These are phyloP conservation scores for Asterochloris sp. DNA, from an alignment of 139 green algal species.

Conservation along the genomic window DNA sequence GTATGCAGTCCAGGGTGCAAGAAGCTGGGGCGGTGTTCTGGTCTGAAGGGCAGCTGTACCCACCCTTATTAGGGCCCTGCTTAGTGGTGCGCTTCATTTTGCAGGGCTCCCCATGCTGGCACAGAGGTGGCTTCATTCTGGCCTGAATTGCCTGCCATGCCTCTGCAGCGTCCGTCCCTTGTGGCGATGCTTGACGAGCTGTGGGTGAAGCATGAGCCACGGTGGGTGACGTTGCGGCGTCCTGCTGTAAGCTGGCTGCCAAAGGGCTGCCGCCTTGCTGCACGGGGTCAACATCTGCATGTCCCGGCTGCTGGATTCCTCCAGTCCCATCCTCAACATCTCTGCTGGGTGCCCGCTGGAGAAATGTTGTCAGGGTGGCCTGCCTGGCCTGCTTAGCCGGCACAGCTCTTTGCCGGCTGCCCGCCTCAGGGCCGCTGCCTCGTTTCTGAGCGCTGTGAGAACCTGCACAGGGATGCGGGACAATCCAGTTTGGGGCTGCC, in stretches of 20 bases:
- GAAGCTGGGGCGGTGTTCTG: not conserved
- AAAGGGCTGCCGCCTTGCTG: not conserved
- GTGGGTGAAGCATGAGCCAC: not conserved
- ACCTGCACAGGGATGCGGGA: too few species aligned
- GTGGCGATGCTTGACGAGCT: not conserved
- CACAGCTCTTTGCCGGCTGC: too few species aligned
- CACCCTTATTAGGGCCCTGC: slow-evolving; percentile 5
- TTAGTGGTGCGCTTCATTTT: slow-evolving; percentile 51
- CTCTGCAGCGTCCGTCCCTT: not conserved
- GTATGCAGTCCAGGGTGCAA: not conserved
- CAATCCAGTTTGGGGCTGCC: too few species aligned
- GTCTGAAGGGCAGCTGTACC: too few species aligned
- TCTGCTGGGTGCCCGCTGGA: too few species aligned
- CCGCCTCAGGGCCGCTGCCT: too few species aligned
- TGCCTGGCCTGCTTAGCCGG: too few species aligned
- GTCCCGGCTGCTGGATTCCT: not conserved
- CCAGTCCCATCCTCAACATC: too few species aligned
- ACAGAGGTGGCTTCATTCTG: slow-evolving; percentile 22
- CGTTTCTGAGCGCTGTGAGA: too few species aligned
- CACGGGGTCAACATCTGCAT: not conserved
- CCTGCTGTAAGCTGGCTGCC: not conserved
- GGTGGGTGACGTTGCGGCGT: not conserved
- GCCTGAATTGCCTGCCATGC: slow-evolving; percentile 30
- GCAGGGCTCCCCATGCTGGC: slow-evolving; percentile 36
- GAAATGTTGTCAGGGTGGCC: too few species aligned